Evolutionary conservation across 441 rosid genomes (phyloP), one percentile per base, ranked within the genome.

Genomic region (Manihot esculenta): DNA sequence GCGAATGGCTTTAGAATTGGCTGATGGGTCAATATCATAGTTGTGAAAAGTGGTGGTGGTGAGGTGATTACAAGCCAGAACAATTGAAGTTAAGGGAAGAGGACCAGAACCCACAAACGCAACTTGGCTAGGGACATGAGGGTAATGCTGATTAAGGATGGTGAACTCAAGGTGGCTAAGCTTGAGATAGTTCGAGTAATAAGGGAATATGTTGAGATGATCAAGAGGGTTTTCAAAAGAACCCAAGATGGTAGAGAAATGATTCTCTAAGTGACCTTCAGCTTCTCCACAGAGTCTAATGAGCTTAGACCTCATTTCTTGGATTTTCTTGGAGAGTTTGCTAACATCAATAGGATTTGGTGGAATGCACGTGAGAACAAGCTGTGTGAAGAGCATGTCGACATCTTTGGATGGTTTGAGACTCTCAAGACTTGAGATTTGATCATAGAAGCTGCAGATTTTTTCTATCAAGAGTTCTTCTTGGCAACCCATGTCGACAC

Each of bases 31-130:
- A 24, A 90, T 64, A 71, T 94, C 99, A 42, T 81, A 94, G 89
- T 94, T 94, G 76, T 90, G 90, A 76, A 94, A 89, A 49, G 68
- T 15, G 5, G 96, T 71, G 12, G 70, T 58, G 1, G 85, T 72
- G 53, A 94, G 88, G 79, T 92, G 94, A 8, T 80, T 77, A 18
- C 77, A 64, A 21, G 99, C 97, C 41, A 94, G 70, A 7, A 92
- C 90, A 14, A 94, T 81, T 0, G 99, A 88, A 57, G 97, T 87
- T 8, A 94, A 83, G 9, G 99, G 99, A 10, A 94, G 87, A 8
- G 97, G 97, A 44, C 99, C 97, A 18, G 99, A 94, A 26, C 99
- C 97, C 49, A 94, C 64, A 21, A 94, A 94, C 66, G 99, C 97
- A 10, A 92, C 75, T 53, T 76, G 81, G 76, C 14, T 64, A 10